phyloP scores from a whole-genome alignment of 768 basidiomycete genomes.

The Panus rudis region DNA sequence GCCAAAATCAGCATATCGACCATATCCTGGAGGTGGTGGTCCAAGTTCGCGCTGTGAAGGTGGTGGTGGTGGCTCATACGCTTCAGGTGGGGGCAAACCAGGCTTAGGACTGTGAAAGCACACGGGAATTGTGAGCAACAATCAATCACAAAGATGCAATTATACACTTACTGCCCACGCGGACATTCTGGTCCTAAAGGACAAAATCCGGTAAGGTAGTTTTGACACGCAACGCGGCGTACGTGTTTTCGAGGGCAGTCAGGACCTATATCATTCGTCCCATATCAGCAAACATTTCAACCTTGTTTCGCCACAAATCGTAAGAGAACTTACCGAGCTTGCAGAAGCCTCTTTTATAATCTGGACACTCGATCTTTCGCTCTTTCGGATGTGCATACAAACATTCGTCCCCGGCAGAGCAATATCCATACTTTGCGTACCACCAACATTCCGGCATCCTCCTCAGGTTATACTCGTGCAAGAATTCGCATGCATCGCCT shows the following conservation, averaged over 20 bases:
- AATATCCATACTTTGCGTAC: slow-evolving; percentile 97
- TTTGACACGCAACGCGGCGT: slow-evolving; percentile 82
- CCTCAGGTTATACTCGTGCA: slow-evolving; percentile 97
- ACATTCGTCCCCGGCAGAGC: slow-evolving; percentile 95
- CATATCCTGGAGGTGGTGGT: slow-evolving; percentile 88
- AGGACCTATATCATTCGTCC: slow-evolving; percentile 49
- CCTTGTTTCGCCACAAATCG: slow-evolving; percentile 1
- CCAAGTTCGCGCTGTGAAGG: slow-evolving; percentile 76
- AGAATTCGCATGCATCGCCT: slow-evolving; percentile 94
- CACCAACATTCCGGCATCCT: slow-evolving; percentile 99
- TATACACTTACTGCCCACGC: slow-evolving; percentile 76
- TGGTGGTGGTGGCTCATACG: slow-evolving; percentile 71
- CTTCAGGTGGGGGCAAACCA: slow-evolving; percentile 56
- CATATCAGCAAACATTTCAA: background rate
- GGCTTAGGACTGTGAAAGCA: slow-evolving; percentile 63
- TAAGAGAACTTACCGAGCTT: slow-evolving; percentile 62
- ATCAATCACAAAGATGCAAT: too few species aligned
- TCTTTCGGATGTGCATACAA: slow-evolving; percentile 94
- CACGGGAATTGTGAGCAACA: slow-evolving; percentile 8
- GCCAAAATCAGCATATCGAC: slow-evolving; percentile 69
- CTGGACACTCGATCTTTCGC: slow-evolving; percentile 86
- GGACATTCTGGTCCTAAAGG: slow-evolving; percentile 84
- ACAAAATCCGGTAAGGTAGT: slow-evolving; percentile 90
- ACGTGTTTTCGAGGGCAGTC: slow-evolving; percentile 89
- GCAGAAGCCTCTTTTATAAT: slow-evolving; percentile 95